Percentiles rank a stretch among this genome's conserved stretches.
Evolutionary conservation across 306 rosid genomes (phyloP).

Genomic region (Inga leiocalycina): DNA sequence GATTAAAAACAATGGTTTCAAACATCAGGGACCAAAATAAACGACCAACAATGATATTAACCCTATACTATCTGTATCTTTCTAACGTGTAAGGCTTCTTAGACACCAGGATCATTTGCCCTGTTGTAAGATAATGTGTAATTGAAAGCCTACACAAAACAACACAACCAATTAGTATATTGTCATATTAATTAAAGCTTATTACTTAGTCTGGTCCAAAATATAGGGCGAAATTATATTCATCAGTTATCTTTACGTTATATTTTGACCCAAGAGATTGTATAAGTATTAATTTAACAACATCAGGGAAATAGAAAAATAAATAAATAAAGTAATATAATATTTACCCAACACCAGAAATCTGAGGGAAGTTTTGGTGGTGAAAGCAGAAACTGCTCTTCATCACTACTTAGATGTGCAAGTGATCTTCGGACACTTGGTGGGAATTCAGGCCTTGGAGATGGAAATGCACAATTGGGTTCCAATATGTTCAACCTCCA

Average conservation of each 20-base stretch:
- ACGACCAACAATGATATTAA: too few relatives aligned
- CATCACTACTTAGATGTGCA: not conserved
- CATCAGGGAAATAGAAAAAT: too few relatives aligned
- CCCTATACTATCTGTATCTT: not conserved
- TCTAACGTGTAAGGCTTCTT: slow-evolving; percentile 33
- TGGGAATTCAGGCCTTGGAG: not conserved
- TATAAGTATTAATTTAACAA: too few relatives aligned
- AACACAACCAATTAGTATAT: not conserved
- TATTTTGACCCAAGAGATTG: too few relatives aligned
- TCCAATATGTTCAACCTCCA: not conserved
- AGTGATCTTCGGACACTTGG: slow-evolving; percentile 4
- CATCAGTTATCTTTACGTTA: too few relatives aligned
- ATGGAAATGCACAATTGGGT: slow-evolving; percentile 24
- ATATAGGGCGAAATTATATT: too few relatives aligned
- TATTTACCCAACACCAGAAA: slow-evolving; percentile 31
- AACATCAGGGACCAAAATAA: too few relatives aligned
- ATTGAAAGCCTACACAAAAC: slow-evolving; percentile 20
- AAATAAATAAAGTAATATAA: too few relatives aligned
- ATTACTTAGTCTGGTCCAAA: too few relatives aligned
- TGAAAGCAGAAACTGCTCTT: not conserved
- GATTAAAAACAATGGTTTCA: too few relatives aligned
- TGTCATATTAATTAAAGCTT: too few relatives aligned
- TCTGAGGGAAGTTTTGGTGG: slow-evolving; percentile 13
- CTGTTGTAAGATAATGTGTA: slow-evolving; percentile 25
- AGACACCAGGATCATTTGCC: slow-evolving; percentile 29